Conservation (phyloP, 345 rosid species). For the Theobroma cacao region DNA sequence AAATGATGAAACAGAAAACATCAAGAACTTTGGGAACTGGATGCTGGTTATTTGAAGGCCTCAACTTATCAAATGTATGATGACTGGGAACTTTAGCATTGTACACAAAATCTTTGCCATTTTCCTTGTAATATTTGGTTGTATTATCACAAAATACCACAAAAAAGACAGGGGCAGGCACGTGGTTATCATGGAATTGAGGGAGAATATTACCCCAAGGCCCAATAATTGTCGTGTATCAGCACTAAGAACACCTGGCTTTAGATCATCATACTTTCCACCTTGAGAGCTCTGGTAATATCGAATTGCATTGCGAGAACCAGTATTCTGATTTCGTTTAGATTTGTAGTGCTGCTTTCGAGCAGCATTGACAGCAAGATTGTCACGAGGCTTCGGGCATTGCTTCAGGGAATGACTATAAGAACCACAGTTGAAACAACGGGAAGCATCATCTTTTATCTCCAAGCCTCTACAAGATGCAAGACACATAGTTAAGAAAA, state of each 20-base stretch:
- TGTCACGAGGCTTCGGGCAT: constrained; percentile 85
- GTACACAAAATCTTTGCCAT: background rate
- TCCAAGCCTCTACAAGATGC: constrained; percentile 59
- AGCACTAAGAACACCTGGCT: constrained; percentile 78
- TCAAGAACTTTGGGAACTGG: background rate
- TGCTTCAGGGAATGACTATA: constrained; percentile 86
- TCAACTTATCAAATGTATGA: background rate
- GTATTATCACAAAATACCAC: background rate
- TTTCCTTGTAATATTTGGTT: background rate
- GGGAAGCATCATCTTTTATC: constrained; percentile 71
- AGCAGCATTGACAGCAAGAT: constrained; percentile 75
- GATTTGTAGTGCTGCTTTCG: constrained; percentile 63
- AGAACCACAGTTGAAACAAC: constrained; percentile 93
- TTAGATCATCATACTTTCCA: constrained; percentile 84
- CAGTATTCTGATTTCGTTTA: constrained; percentile 57
- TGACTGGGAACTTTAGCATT: background rate
- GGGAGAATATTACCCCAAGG: constrained; percentile 58
- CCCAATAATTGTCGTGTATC: constrained; percentile 81
- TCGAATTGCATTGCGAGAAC: constrained; percentile 53
- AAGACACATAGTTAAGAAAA: constrained; percentile 15
- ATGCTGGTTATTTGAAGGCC: background rate
- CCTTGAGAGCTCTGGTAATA: constrained; percentile 68
- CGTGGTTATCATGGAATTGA: background rate
- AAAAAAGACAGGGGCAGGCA: background rate
- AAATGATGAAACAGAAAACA: background rate